Conservation (phyloP, 2,329 filamentous ascomycete species). For the Penicillium sp. region DNA sequence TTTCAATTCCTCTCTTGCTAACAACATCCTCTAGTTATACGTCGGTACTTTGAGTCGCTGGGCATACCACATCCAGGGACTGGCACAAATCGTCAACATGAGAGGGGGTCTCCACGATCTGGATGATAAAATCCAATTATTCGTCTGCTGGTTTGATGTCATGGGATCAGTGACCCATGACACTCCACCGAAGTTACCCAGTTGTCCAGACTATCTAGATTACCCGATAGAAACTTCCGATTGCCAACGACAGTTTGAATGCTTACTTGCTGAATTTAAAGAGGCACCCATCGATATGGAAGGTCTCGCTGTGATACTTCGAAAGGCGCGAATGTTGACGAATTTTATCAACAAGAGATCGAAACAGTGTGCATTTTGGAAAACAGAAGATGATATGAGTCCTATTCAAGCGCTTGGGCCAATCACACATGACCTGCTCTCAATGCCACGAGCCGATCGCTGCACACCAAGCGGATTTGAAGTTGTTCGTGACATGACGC, state of each 20-base stretch:
- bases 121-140: constrained; percentile 1
- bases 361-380: constrained; percentile 9
- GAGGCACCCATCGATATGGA: background rate
- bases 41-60: constrained; percentile 26
- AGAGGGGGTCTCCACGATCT: constrained; percentile 23
- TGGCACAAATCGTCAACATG: constrained; percentile 21
- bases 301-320: background rate
- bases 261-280: background rate
- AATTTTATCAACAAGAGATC: constrained; percentile 4
- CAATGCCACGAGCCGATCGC: constrained; percentile 6
- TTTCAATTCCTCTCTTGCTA: background rate
- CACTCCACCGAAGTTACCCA: background rate
- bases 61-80: constrained; percentile 25
- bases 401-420: constrained; percentile 14
- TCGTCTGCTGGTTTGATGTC: constrained; percentile 13
- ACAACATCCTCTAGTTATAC: constrained; percentile 10
- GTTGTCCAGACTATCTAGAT: background rate
- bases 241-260: background rate
- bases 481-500: constrained; percentile 8
- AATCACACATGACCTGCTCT: constrained; percentile 14
- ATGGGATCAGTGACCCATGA: constrained; percentile 7
- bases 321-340: background rate
- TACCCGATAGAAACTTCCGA: background rate
- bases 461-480: background rate
- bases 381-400: constrained; percentile 18